Evolutionary conservation across 805 yeast species (phyloP).

Genomic region (Saturnispora besseyi): DNA sequence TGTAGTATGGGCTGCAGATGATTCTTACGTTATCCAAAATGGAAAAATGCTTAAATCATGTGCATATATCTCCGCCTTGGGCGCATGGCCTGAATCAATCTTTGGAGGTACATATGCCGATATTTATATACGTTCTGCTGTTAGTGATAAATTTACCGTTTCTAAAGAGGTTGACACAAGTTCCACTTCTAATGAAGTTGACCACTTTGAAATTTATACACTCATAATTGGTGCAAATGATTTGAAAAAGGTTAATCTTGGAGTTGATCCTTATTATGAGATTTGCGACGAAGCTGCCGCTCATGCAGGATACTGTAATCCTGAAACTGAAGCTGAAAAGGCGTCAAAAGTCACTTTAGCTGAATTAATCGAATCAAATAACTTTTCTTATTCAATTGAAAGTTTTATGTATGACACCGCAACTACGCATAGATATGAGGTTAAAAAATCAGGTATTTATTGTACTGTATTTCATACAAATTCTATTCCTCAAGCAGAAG

Average conservation of each 20-base stretch:
- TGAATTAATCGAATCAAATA: slow-evolving; percentile 15
- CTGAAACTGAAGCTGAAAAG: not conserved
- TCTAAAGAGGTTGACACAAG: not conserved
- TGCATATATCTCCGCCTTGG: not conserved
- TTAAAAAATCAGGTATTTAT: slow-evolving; percentile 20
- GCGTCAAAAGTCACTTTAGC: slow-evolving; percentile 9
- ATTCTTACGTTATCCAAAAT: no score
- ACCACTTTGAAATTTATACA: not conserved
- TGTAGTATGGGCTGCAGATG: no score
- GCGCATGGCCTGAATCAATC: not conserved
- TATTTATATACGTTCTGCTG: not conserved
- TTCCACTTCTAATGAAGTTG: no score
- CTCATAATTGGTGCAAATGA: not conserved
- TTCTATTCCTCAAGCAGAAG: slow-evolving; percentile 8
- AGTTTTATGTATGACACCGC: slow-evolving; percentile 11
- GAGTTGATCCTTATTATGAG: not conserved
- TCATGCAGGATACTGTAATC: not conserved
- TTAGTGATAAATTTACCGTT: not conserved
- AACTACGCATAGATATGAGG: slow-evolving; percentile 11
- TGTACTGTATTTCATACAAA: slow-evolving; percentile 21
- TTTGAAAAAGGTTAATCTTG: not conserved
- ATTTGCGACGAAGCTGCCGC: not conserved
- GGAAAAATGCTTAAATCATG: not conserved
- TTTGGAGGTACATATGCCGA: not conserved
- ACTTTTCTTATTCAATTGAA: slow-evolving; percentile 14